These are phyloP conservation scores for Phlyctochytrium bullatum DNA, from an alignment of 192 early-diverging fungal species.

Conservation along the genomic window DNA sequence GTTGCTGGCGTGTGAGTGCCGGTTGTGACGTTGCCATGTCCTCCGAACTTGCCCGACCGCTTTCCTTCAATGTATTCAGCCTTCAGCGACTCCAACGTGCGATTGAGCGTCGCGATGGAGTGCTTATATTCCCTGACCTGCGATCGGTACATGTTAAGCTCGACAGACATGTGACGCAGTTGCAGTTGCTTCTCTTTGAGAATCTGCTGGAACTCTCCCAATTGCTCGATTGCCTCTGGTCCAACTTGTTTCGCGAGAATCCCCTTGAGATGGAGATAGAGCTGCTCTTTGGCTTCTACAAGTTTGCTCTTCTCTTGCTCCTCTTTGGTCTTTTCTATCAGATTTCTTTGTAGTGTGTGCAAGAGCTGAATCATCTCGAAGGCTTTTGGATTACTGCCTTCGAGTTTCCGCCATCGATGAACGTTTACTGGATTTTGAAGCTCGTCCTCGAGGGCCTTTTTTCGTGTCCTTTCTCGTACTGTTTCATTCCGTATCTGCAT, in stretches of 20 bases:
- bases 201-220: constrained; percentile 45
- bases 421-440: constrained; percentile 62
- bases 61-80: constrained; percentile 28
- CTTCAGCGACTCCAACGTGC: constrained; percentile 35
- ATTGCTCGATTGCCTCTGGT: constrained; percentile 60
- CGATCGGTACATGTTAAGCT: constrained; percentile 60
- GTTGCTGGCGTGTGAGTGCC: no score
- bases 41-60: constrained; percentile 6
- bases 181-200: constrained; percentile 59
- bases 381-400: constrained; percentile 56
- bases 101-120: constrained; percentile 38
- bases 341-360: constrained; percentile 57
- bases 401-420: constrained; percentile 64
- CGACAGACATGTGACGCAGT: constrained; percentile 58
- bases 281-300: constrained; percentile 52
- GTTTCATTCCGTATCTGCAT: constrained; percentile 43
- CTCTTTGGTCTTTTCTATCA: constrained; percentile 55
- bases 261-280: constrained; percentile 56
- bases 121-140: constrained; percentile 54
- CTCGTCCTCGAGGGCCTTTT: constrained; percentile 64
- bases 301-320: constrained; percentile 47
- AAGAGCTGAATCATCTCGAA: constrained; percentile 57
- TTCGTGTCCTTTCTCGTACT: constrained; percentile 38
- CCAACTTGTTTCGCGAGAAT: constrained; percentile 57
- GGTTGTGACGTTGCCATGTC: no score